A percentile compares a stretch with the other conserved stretches of the same genome.
phyloP scores from a whole-genome alignment of 345 rosid species.

The Pelargonium nanum region DNA sequence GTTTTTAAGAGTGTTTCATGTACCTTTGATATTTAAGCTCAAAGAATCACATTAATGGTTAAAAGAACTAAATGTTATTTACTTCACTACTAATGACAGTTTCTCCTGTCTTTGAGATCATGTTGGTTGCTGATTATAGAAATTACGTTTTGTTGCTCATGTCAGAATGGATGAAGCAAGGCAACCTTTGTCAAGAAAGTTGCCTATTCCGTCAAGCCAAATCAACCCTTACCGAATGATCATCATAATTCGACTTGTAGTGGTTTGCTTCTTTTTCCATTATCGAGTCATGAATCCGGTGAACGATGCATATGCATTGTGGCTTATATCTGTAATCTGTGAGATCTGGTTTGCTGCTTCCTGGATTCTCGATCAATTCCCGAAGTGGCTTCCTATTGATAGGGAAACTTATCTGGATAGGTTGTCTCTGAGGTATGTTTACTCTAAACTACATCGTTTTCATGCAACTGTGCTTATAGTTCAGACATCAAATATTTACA shows the following conservation, averaged over 20 bases:
- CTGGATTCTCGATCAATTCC: slow-evolving; percentile 60
- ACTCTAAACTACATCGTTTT: neutral
- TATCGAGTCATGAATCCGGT: slow-evolving; percentile 47
- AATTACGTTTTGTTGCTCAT: slow-evolving; percentile 1
- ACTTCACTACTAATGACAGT: no score
- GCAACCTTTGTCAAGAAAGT: slow-evolving; percentile 45
- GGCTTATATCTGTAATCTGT: slow-evolving; percentile 54
- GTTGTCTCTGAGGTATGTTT: slow-evolving; percentile 36
- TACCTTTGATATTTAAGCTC: neutral
- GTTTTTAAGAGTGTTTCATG: neutral
- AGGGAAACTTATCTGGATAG: slow-evolving; percentile 53
- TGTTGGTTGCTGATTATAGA: slow-evolving; percentile 3
- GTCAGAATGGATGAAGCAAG: slow-evolving; percentile 48
- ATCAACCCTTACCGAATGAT: slow-evolving; percentile 48
- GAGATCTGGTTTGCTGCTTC: slow-evolving; percentile 48
- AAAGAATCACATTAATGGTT: neutral
- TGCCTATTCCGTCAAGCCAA: slow-evolving; percentile 35
- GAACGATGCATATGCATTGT: slow-evolving; percentile 34
- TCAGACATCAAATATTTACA: neutral
- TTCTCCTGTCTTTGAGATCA: no score
- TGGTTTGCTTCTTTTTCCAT: slow-evolving; percentile 44
- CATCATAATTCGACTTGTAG: slow-evolving; percentile 39
- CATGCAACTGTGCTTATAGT: neutral
- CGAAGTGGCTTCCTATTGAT: slow-evolving; percentile 46
- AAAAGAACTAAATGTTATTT: neutral